Conservation (phyloP, 306 rosid species). For the Vigna radiata region DNA sequence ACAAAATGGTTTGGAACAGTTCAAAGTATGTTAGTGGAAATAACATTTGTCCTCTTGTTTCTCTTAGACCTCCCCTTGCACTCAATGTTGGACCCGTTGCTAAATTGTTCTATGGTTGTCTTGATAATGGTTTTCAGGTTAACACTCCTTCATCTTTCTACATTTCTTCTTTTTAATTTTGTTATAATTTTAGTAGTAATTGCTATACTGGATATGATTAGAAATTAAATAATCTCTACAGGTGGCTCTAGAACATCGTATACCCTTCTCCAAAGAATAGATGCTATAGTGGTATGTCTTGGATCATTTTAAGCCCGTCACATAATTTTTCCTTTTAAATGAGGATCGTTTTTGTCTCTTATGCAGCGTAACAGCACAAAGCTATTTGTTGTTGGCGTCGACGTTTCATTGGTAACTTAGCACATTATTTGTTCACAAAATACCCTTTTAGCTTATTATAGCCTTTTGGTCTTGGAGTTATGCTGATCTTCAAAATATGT, state of each 20-base stretch:
- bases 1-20: too few species aligned
- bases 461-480: slow-evolving; percentile 19
- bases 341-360: slow-evolving; percentile 52
- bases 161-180: neutral
- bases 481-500: slow-evolving; percentile 25
- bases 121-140: slow-evolving; percentile 98
- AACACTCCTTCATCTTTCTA: slow-evolving; percentile 30
- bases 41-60: too few species aligned
- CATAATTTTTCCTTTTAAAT: slow-evolving; percentile 24
- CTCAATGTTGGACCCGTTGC: slow-evolving; percentile 74
- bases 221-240: slow-evolving; percentile 36
- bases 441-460: slow-evolving; percentile 22
- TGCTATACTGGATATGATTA: slow-evolving; percentile 5
- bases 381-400: slow-evolving; percentile 90
- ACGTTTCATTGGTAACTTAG: slow-evolving; percentile 62
- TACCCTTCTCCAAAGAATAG: slow-evolving; percentile 62
- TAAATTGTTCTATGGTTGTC: slow-evolving; percentile 88
- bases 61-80: slow-evolving; percentile 76
- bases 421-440: slow-evolving; percentile 12
- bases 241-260: slow-evolving; percentile 67
- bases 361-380: slow-evolving; percentile 85
- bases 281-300: slow-evolving; percentile 75
- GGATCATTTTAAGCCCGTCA: slow-evolving; percentile 42
- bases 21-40: too few species aligned
- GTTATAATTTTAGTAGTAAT: neutral